Evolutionary conservation across 2,329 filamentous ascomycete species (phyloP).

Genomic region (Microcyclospora tardicrescens): DNA sequence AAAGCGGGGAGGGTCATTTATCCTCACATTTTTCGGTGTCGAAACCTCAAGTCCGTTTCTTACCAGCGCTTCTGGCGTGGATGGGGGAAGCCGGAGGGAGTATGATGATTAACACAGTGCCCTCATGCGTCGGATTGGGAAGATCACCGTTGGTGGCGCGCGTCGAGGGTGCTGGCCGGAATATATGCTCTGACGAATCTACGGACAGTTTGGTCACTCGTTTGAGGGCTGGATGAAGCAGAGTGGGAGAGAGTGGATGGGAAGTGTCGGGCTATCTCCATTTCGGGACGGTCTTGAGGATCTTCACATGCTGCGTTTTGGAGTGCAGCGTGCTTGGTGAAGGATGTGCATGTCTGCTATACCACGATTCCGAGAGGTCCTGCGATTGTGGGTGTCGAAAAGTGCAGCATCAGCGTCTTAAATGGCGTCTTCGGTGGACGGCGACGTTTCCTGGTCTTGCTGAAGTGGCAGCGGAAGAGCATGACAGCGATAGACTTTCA

Average conservation of each 20-base stretch:
- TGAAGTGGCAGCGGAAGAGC: slow-evolving; percentile 24
- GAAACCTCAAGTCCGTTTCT: no score
- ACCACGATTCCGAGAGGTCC: slow-evolving; percentile 5
- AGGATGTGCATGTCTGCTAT: slow-evolving; percentile 19
- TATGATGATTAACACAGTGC: slow-evolving; percentile 27
- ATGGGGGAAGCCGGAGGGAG: not conserved
- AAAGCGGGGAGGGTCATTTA: no score
- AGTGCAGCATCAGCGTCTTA: slow-evolving; percentile 18
- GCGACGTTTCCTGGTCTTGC: slow-evolving; percentile 1
- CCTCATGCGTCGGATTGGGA: slow-evolving; percentile 66
- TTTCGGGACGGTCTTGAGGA: slow-evolving; percentile 39
- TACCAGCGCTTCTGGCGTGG: no score
- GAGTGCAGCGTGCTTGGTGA: slow-evolving; percentile 6
- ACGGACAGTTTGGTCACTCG: slow-evolving; percentile 43
- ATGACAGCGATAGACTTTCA: slow-evolving; percentile 9
- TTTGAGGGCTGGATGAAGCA: slow-evolving; percentile 17
- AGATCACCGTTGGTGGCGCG: slow-evolving; percentile 64
- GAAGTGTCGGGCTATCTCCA: slow-evolving; percentile 36
- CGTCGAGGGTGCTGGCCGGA: slow-evolving; percentile 60
- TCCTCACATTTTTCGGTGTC: no score
- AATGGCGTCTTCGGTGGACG: slow-evolving; percentile 17
- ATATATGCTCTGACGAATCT: slow-evolving; percentile 52
- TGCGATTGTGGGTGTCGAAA: no score
- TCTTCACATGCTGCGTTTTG: slow-evolving; percentile 20
- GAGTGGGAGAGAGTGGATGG: slow-evolving; percentile 38